Percentiles rank a stretch among this genome's conserved stretches.
Evolutionary conservation across 345 rosid genomes (phyloP).

Genomic region (Salix arbutifolia): DNA sequence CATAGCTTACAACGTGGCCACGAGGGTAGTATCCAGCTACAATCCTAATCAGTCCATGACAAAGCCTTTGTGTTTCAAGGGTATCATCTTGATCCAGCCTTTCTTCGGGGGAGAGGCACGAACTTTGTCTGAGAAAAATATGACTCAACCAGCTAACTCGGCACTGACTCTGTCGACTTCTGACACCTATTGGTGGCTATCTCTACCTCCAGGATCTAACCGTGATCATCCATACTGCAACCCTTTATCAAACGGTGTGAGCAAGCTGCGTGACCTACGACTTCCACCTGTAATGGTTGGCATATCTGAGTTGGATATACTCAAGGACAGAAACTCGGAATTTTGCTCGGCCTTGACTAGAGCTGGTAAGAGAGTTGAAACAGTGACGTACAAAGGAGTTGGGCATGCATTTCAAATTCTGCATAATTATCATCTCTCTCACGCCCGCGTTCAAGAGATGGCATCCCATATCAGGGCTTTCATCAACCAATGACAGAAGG

Average conservation of each 20-base stretch:
- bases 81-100: constrained; percentile 27
- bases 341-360: constrained; percentile 45
- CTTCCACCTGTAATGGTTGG: constrained; percentile 15
- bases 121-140: constrained; percentile 19
- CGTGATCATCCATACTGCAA: constrained; percentile 30
- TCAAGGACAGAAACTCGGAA: constrained; percentile 56
- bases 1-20: constrained; percentile 24
- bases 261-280: constrained; percentile 8
- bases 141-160: constrained; percentile 17
- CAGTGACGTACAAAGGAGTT: constrained; percentile 54
- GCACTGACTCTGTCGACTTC: constrained; percentile 21
- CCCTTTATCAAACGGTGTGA: constrained; percentile 12
- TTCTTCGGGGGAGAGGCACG: constrained; percentile 24
- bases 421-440: constrained; percentile 36
- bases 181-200: constrained; percentile 25
- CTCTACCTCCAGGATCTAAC: constrained; percentile 23
- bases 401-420: constrained; percentile 77
- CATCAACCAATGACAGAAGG: constrained; percentile 24
- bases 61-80: constrained; percentile 13
- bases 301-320: constrained; percentile 42
- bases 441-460: constrained; percentile 52
- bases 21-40: constrained; percentile 7
- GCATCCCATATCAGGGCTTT: constrained; percentile 52
- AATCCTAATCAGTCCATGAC: not conserved
- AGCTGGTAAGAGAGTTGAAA: constrained; percentile 55